These are phyloP conservation scores for Fusarium vanettenii DNA, from an alignment of 2,329 filamentous ascomycete genomes.

Conservation along the genomic window DNA sequence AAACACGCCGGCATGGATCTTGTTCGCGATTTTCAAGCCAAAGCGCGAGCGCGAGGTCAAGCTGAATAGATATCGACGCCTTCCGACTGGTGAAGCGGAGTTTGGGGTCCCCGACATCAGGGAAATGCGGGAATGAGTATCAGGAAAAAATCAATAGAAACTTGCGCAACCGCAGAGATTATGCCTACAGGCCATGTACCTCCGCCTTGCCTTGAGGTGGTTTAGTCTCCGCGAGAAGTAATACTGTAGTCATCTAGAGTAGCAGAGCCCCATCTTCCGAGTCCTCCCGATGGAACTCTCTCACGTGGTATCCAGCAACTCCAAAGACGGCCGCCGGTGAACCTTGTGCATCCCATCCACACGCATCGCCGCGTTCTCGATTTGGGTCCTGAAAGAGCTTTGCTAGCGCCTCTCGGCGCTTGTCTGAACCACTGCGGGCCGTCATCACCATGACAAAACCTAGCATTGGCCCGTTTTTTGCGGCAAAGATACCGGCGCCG, in stretches of 20 bases:
- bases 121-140: background rate
- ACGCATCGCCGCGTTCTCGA: slow-evolving; percentile 1
- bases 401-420: slow-evolving; percentile 16
- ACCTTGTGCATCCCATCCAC: slow-evolving; percentile 4
- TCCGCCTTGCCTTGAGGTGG: background rate
- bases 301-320: slow-evolving; percentile 36
- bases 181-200: background rate
- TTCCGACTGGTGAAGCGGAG: slow-evolving; percentile 10
- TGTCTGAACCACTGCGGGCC: slow-evolving; percentile 14
- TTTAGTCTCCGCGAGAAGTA: background rate
- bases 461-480: slow-evolving; percentile 4
- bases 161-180: background rate
- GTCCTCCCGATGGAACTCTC: slow-evolving; percentile 34
- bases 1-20: background rate
- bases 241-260: background rate
- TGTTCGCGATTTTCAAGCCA: background rate
- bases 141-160: background rate
- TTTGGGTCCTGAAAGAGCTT: slow-evolving; percentile 7
- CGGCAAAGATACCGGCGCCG: slow-evolving; percentile 19
- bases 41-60: slow-evolving; percentile 8
- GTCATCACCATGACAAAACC: slow-evolving; percentile 11
- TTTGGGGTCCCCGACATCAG: slow-evolving; percentile 2
- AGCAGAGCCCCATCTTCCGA: slow-evolving; percentile 25
- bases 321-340: slow-evolving; percentile 17
- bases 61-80: slow-evolving; percentile 14